Conservation (phyloP, 2,329 filamentous ascomycete genomes). For the Dothideomycetidae sp. region DNA sequence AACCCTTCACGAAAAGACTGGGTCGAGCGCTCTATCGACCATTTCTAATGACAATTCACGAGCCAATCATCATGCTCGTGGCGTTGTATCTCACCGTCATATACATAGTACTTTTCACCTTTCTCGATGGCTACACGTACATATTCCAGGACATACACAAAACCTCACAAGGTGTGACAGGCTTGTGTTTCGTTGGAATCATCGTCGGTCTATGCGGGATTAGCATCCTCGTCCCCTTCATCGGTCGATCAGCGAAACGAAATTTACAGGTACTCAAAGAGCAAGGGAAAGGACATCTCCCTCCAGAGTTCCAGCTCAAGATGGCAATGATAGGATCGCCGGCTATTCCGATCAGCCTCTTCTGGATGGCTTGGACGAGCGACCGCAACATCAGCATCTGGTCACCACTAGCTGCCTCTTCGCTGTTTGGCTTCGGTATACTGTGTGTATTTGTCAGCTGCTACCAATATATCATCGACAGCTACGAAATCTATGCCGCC, state of each 20-base stretch:
- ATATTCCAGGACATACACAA: constrained; percentile 38
- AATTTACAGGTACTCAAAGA: constrained; percentile 30
- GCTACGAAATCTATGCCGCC: constrained; percentile 40
- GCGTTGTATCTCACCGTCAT: constrained; percentile 35
- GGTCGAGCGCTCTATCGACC: constrained; percentile 29
- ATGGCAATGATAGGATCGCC: constrained; percentile 38
- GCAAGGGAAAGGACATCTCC: constrained; percentile 26
- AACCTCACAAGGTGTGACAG: constrained; percentile 31
- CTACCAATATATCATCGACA: constrained; percentile 46
- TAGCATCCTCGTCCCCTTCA: constrained; percentile 28
- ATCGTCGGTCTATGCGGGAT: constrained; percentile 28
- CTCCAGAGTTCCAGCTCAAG: constrained; percentile 41
- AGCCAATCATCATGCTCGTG: constrained; percentile 35
- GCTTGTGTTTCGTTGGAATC: constrained; percentile 36
- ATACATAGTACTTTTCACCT: constrained; percentile 33
- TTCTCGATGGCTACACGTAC: constrained; percentile 37
- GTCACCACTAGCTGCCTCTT: constrained; percentile 37
- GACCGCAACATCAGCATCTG: constrained; percentile 34
- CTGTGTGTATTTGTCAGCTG: constrained; percentile 33
- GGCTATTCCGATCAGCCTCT: constrained; percentile 37
- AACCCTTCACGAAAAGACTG: constrained; percentile 25
- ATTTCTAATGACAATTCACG: constrained; percentile 28
- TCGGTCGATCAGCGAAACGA: constrained; percentile 31
- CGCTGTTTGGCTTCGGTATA: constrained; percentile 37
- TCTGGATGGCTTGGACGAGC: constrained; percentile 46